Conservation (phyloP, 1,284 basidiomycete genomes). For the Ganoderma resinaceum region DNA sequence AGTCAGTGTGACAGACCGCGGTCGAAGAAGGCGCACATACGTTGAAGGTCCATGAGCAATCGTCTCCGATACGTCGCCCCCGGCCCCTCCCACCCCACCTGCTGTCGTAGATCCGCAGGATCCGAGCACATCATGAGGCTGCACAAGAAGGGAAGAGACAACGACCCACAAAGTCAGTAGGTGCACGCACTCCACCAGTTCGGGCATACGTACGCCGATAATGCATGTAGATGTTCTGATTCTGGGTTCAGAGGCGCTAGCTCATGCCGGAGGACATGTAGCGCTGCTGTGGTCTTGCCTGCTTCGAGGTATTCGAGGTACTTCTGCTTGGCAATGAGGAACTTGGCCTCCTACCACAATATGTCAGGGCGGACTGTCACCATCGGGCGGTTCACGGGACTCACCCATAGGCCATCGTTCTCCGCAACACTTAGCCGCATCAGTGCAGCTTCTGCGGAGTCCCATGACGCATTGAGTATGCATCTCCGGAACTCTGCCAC, state of each 20-base stretch:
- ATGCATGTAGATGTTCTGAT: constrained; percentile 78
- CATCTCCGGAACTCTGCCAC: constrained; percentile 86
- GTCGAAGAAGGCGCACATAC: constrained; percentile 51
- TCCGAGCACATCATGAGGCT: constrained; percentile 92
- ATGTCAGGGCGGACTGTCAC: constrained; percentile 31
- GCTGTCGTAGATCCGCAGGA: constrained; percentile 81
- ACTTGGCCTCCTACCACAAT: constrained; percentile 74
- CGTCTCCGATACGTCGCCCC: constrained; percentile 78
- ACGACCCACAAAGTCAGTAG: background rate
- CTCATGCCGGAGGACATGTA: constrained; percentile 88
- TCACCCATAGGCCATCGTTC: constrained; percentile 71
- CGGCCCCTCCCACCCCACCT: constrained; percentile 92
- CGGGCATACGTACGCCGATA: constrained; percentile 73
- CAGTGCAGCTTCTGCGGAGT: constrained; percentile 78
- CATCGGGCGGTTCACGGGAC: constrained; percentile 32
- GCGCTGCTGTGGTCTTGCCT: constrained; percentile 81
- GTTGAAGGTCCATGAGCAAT: constrained; percentile 84
- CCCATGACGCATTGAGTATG: constrained; percentile 88
- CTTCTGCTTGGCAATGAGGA: constrained; percentile 93
- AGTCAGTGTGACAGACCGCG: constrained; percentile 13
- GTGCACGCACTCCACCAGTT: background rate
- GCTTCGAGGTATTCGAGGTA: constrained; percentile 95
- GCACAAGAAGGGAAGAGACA: constrained; percentile 5
- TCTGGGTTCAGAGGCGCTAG: constrained; percentile 83
- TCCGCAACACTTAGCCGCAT: constrained; percentile 71